These are phyloP conservation scores for Chrysosporium queenslandicum DNA, from an alignment of 2,329 filamentous ascomycete genomes.

Conservation along the genomic window DNA sequence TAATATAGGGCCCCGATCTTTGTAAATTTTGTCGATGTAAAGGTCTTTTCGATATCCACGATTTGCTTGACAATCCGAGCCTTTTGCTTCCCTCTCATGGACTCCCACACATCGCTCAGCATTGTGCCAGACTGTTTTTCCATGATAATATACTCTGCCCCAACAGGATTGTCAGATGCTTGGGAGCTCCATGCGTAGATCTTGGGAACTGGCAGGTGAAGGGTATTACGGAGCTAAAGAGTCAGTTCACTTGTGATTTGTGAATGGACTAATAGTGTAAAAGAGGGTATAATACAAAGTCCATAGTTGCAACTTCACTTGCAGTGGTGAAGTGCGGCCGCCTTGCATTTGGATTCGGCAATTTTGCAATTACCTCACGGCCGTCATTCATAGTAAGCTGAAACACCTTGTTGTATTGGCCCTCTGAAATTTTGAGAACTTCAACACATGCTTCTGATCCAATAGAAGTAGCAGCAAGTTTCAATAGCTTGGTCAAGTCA, in stretches of 20 bases:
- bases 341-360: constrained; percentile 13
- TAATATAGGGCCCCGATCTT: constrained; percentile 20
- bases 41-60: constrained; percentile 18
- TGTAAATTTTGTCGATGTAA: constrained; percentile 18
- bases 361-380: constrained; percentile 11
- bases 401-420: constrained; percentile 27
- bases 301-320: constrained; percentile 18
- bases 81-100: constrained; percentile 20
- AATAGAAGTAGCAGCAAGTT: constrained; percentile 25
- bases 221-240: constrained; percentile 24
- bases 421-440: constrained; percentile 24
- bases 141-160: constrained; percentile 22
- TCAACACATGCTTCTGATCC: constrained; percentile 21
- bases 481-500: constrained; percentile 27
- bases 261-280: no score
- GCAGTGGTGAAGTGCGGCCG: constrained; percentile 8
- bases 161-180: constrained; percentile 16
- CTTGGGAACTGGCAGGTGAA: constrained; percentile 20
- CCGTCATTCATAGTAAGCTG: constrained; percentile 18
- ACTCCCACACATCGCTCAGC: constrained; percentile 19
- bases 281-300: constrained; percentile 18
- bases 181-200: constrained; percentile 17
- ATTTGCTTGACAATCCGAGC: constrained; percentile 18
- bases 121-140: constrained; percentile 17
- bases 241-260: no score